These are phyloP conservation scores for Porodaedalea pini DNA, from an alignment of 1,284 basidiomycete genomes.

Conservation along the genomic window DNA sequence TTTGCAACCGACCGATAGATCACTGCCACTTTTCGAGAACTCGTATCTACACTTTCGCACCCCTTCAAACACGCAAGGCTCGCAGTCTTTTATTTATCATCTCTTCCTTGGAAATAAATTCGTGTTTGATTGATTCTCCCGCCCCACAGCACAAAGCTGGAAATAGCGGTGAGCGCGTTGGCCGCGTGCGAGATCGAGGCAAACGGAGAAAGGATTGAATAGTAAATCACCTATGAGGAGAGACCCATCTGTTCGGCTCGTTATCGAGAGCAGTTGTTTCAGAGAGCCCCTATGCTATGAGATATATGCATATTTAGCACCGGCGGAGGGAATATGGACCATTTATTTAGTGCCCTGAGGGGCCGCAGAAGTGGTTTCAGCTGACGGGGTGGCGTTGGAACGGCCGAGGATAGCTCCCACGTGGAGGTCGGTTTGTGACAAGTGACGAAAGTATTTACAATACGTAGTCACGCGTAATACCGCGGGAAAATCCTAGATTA, in stretches of 20 bases:
- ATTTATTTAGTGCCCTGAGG: conserved; percentile 2
- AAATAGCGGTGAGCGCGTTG: background rate
- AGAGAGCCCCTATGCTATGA: conserved; percentile 4
- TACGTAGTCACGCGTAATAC: too few relatives aligned
- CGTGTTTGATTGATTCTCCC: background rate
- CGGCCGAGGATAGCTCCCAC: background rate
- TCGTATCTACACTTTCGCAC: background rate
- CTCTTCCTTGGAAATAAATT: conserved; percentile 3
- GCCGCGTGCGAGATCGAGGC: background rate
- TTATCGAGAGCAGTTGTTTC: conserved; percentile 6
- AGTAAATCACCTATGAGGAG: background rate
- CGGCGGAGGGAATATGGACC: background rate
- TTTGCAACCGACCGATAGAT: background rate
- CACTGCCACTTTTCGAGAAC: background rate
- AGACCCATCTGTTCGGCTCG: conserved; percentile 5
- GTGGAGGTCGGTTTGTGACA: background rate
- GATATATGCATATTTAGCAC: background rate
- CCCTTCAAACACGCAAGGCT: conserved; percentile 1
- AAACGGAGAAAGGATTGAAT: background rate
- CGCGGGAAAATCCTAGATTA: too few relatives aligned
- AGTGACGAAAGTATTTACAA: background rate
- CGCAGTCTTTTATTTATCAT: background rate
- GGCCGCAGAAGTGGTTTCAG: conserved; percentile 1
- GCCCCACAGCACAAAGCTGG: background rate
- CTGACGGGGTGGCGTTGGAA: background rate